Evolutionary conservation across 2,329 filamentous ascomycete genomes (phyloP), one percentile per base, ranked within the genome.

Genomic region (Blastomyces parvus): DNA sequence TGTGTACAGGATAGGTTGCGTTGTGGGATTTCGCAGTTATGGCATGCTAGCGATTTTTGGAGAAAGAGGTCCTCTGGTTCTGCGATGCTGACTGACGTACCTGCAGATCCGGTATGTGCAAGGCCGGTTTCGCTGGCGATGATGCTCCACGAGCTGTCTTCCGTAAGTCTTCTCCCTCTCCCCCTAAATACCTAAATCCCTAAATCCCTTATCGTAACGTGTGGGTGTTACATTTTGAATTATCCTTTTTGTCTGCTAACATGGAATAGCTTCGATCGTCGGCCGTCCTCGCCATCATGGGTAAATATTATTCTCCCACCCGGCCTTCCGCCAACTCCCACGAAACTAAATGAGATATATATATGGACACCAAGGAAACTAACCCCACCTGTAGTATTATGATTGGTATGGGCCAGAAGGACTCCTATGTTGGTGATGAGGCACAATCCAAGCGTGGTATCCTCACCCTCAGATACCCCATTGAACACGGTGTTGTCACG

Each of bases 381-480:
- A 53, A 59, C 71, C 78, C 72, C 70, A 68, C 66, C 72, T 67
- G 68, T 75, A 96, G 93, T 87, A 97, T 99, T 86, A 99, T 99
- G 94, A 97, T 99, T 81, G 94, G 94, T 87, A 99, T 99, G 94
- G 94, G 94, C 76, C 94, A 97, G 84, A 99, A 99, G 86, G 94
- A 99, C 87, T 97, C 94, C 69, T 99, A 99, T 79, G 94, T 99
- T 75, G 94, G 94, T 86, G 94, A 99, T 84, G 94, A 99, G 86
- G 94, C 94, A 83, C 94, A 99, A 86, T 99, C 94, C 80, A 99
- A 99, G 92, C 93, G 94, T 94, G 94, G 94, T 96, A 97, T 99
- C 84, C 88, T 99, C 74, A 97, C 93, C 69, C 87, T 99, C 79
- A 89, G 94, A 85, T 99, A 99, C 84, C 94, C 94, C 79, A 99